These are phyloP conservation scores for Penicillium sp. DNA, from an alignment of 2,329 filamentous ascomycete species.

Conservation along the genomic window DNA sequence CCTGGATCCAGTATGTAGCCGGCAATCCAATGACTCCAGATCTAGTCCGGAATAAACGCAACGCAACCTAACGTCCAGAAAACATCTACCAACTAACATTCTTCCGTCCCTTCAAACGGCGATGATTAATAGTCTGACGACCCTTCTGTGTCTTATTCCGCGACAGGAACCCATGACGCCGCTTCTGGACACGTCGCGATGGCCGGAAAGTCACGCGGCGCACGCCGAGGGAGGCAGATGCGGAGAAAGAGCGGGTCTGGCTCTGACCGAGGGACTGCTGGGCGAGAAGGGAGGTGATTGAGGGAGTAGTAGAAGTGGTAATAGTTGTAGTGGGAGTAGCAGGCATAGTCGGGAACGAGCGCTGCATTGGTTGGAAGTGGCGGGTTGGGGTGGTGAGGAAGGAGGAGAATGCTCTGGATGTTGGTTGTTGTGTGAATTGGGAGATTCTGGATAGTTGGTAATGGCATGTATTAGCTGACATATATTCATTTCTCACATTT, in stretches of 20 bases:
- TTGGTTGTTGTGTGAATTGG: constrained; percentile 20
- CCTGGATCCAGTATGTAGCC: neutral
- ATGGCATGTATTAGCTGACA: constrained; percentile 4
- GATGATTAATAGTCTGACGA: constrained; percentile 53
- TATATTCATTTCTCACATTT: neutral
- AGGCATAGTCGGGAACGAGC: constrained; percentile 12
- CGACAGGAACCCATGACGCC: constrained; percentile 60
- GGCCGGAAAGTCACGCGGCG: constrained; percentile 59
- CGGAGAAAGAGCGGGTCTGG: constrained; percentile 43
- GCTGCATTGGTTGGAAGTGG: constrained; percentile 29
- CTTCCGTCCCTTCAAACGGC: constrained; percentile 55
- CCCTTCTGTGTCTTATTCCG: constrained; percentile 55
- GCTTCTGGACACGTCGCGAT: constrained; percentile 60
- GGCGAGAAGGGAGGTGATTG: constrained; percentile 19
- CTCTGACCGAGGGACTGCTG: constrained; percentile 26
- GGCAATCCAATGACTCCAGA: neutral
- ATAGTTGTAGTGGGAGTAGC: constrained; percentile 3
- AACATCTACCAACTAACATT: constrained; percentile 51
- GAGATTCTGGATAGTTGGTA: constrained; percentile 7
- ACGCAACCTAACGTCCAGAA: neutral
- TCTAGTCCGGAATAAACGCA: neutral
- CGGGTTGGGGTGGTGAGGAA: constrained; percentile 33
- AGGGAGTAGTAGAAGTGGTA: constrained; percentile 10
- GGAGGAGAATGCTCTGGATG: constrained; percentile 41
- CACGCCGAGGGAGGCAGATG: constrained; percentile 43